phyloP scores from a whole-genome alignment of 2,329 filamentous ascomycete genomes.

The Huntiella abstrusa region DNA sequence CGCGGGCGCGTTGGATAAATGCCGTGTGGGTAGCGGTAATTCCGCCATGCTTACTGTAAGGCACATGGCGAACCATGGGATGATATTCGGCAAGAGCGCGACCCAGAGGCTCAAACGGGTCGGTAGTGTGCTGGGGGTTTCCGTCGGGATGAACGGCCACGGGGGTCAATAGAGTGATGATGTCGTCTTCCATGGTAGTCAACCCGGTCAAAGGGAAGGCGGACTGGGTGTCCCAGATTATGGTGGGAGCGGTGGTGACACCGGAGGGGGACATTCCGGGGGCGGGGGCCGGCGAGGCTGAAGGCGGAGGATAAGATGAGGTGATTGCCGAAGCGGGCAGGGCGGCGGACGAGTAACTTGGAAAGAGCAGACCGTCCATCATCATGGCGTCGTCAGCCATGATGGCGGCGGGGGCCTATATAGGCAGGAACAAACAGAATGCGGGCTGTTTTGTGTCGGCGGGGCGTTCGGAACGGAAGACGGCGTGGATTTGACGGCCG shows the following conservation, averaged over 20 bases:
- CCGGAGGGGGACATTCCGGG: slow-evolving; percentile 14
- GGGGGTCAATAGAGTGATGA: slow-evolving; percentile 44
- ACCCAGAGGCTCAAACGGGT: slow-evolving; percentile 58
- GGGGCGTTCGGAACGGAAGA: too few relatives aligned
- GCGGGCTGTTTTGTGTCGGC: too few relatives aligned
- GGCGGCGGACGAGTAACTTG: neutral
- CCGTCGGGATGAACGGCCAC: slow-evolving; percentile 28
- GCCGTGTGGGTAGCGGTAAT: slow-evolving; percentile 44
- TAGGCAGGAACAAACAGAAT: neutral
- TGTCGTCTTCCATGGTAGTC: slow-evolving; percentile 26
- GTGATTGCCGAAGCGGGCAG: slow-evolving; percentile 11
- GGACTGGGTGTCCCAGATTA: slow-evolving; percentile 25
- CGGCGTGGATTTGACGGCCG: too few relatives aligned
- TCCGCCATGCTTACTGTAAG: slow-evolving; percentile 45
- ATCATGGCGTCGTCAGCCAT: slow-evolving; percentile 11
- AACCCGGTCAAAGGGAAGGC: slow-evolving; percentile 29
- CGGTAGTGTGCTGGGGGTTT: slow-evolving; percentile 26
- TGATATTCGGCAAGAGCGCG: slow-evolving; percentile 41
- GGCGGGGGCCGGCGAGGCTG: slow-evolving; percentile 28
- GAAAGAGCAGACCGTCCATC: slow-evolving; percentile 4
- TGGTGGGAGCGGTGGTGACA: slow-evolving; percentile 13
- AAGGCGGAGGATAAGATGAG: slow-evolving; percentile 25
- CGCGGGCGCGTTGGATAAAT: slow-evolving; percentile 41
- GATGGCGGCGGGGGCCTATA: neutral
- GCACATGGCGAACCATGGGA: slow-evolving; percentile 47